Conservation (phyloP, 257 asterid genomes). For the Solanum clarkiae region DNA sequence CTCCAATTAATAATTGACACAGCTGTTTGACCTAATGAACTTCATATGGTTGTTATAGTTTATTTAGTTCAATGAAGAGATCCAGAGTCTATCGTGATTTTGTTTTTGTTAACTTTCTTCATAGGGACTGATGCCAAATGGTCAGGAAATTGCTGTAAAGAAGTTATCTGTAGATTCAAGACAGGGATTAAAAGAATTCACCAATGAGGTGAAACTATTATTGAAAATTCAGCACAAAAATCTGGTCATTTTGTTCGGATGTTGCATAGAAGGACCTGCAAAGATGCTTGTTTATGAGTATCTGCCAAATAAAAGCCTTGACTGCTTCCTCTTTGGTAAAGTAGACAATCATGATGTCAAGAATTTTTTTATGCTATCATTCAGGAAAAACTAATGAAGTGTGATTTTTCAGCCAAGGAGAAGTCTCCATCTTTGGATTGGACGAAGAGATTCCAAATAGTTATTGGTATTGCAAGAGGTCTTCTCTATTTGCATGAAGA, state of each 20-base stretch:
- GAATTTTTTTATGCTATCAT: neutral
- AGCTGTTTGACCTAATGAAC: neutral
- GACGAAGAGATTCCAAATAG: slow-evolving; percentile 38
- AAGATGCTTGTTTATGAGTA: slow-evolving; percentile 87
- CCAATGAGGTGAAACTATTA: slow-evolving; percentile 68
- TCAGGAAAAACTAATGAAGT: slow-evolving; percentile 2
- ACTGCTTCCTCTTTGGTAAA: slow-evolving; percentile 68
- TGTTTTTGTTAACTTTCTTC: neutral
- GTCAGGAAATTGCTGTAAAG: slow-evolving; percentile 80
- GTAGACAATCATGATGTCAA: neutral
- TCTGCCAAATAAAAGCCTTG: slow-evolving; percentile 76
- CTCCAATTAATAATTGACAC: neutral
- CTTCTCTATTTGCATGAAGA: slow-evolving; percentile 85
- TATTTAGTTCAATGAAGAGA: neutral
- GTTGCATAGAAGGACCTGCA: slow-evolving; percentile 82
- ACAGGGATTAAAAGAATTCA: slow-evolving; percentile 61
- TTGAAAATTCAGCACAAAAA: slow-evolving; percentile 67
- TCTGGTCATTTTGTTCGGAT: slow-evolving; percentile 65
- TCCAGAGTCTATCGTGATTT: neutral
- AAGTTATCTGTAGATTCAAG: slow-evolving; percentile 55
- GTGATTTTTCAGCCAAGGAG: slow-evolving; percentile 34
- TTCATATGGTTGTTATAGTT: neutral
- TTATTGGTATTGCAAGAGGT: slow-evolving; percentile 64
- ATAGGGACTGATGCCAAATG: slow-evolving; percentile 71
- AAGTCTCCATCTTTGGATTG: slow-evolving; percentile 50